Evolutionary conservation across 2,329 filamentous ascomycete species (phyloP), one percentile per base, ranked within the genome.

Genomic region (Graphilbum ipis-grandicollis): DNA sequence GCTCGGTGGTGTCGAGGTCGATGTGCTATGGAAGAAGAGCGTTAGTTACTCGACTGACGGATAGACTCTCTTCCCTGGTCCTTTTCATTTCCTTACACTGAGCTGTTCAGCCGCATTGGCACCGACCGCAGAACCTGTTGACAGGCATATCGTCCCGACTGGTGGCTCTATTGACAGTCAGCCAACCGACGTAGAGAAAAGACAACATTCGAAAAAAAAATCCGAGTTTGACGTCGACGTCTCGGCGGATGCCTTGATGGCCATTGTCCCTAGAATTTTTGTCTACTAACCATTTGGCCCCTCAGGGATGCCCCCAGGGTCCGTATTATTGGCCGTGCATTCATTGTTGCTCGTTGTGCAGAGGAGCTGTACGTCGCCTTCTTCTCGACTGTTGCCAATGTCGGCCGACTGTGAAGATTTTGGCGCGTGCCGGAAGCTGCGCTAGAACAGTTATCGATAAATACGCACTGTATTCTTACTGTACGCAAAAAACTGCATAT

Each of bases 251-350:
- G n/a, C n/a, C n/a, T n/a, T n/a, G n/a, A n/a, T n/a, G n/a, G n/a
- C n/a, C n/a, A n/a, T n/a, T n/a, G n/a, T n/a, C n/a, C n/a, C n/a
- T n/a, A n/a, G n/a, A n/a, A n/a, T n/a, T n/a, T n/a, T n/a, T n/a
- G n/a, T n/a, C n/a, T n/a, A n/a, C n/a, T n/a, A n/a, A 56, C 54
- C 49, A 50, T 38, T 40, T 47, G 47, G 35, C 46, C 47, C 41
- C 50, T 47, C 30, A 53, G 37, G 15, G 50, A 42, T 33, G 47
- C 48, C 50, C 51, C 50, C 33, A 53, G 40, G 39, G 54, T 52
- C 48, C 53, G 46, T 54, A 56, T 45, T 54, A 56, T 50, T 43
- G 52, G 49, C 35, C 51, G 49, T 38, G 49, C 41, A 41, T 49
- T 53, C 52, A 56, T 56, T 41, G 47, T 48, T 50, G 49, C 45